phyloP scores from a whole-genome alignment of 2,329 filamentous ascomycete genomes.

The Alternaria triticimaculans region DNA sequence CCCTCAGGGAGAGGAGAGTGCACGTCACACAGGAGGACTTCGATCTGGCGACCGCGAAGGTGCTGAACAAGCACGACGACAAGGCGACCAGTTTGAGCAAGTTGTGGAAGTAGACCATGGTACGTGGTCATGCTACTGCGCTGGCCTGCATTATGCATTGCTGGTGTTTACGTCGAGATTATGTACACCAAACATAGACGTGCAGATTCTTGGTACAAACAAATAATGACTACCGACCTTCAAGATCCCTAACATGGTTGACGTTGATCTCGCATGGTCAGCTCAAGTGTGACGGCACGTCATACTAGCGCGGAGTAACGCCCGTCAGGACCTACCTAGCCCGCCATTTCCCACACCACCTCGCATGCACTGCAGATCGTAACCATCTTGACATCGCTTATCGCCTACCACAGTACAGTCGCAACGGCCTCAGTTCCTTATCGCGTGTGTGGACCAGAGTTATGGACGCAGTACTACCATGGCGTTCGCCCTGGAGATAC shows the following conservation, averaged over 20 bases:
- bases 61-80: slow-evolving; percentile 99
- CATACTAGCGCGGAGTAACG: slow-evolving; percentile 5
- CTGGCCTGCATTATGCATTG: not conserved
- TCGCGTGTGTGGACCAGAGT: not conserved
- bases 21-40: slow-evolving; percentile 99
- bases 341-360: not conserved
- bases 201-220: slow-evolving; percentile 14
- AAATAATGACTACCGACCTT: slow-evolving; percentile 11
- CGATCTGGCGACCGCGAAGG: slow-evolving; percentile 97
- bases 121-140: not conserved
- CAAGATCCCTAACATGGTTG: not conserved
- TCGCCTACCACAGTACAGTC: not conserved
- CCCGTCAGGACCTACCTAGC: not conserved
- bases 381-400: not conserved
- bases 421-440: not conserved
- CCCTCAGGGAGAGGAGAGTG: slow-evolving; percentile 89
- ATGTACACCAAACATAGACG: slow-evolving; percentile 26
- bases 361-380: slow-evolving; percentile 3
- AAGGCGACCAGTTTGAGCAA: slow-evolving; percentile 93
- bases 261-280: not conserved
- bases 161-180: slow-evolving; percentile 3
- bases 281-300: slow-evolving; percentile 13
- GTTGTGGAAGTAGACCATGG: slow-evolving; percentile 71
- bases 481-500: not conserved
- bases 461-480: not conserved